phyloP scores from a whole-genome alignment of 2,329 filamentous ascomycete genomes.

The Calonectria pseudoreteaudii region DNA sequence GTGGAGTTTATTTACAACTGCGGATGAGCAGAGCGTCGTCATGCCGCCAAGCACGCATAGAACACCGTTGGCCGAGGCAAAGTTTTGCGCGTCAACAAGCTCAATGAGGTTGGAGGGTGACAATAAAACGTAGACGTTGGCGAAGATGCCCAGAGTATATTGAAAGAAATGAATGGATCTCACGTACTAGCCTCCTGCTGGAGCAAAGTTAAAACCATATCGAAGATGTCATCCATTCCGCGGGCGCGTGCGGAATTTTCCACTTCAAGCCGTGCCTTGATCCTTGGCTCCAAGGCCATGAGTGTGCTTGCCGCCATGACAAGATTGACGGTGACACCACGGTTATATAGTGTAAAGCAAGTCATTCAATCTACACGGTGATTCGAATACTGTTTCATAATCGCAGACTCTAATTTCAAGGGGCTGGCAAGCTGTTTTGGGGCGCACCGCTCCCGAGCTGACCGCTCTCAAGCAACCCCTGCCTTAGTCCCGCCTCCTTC shows the following conservation, averaged over 20 bases:
- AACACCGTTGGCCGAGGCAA: neutral
- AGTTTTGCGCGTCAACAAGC: conserved; percentile 5
- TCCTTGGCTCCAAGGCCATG: conserved; percentile 11
- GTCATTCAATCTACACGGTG: too few species aligned
- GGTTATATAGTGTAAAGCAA: too few species aligned
- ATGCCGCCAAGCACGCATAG: conserved; percentile 5
- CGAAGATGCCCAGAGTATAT: conserved; percentile 4
- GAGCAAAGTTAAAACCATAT: neutral
- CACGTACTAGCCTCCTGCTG: neutral
- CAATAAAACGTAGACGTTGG: neutral
- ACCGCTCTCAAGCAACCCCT: too few species aligned
- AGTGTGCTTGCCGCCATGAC: neutral
- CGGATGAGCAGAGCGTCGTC: conserved; percentile 7
- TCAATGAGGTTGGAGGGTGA: conserved; percentile 9
- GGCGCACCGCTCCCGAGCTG: too few species aligned
- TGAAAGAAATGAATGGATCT: conserved; percentile 9
- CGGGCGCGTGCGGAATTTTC: neutral
- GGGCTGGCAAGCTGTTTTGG: too few species aligned
- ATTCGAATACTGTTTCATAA: too few species aligned
- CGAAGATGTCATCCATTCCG: neutral
- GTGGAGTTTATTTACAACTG: too few species aligned
- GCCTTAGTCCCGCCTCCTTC: too few species aligned
- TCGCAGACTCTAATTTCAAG: too few species aligned
- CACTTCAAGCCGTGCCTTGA: neutral
- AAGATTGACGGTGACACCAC: neutral